phyloP scores from a whole-genome alignment of 2,329 filamentous ascomycete species.

The Apiospora hydei region DNA sequence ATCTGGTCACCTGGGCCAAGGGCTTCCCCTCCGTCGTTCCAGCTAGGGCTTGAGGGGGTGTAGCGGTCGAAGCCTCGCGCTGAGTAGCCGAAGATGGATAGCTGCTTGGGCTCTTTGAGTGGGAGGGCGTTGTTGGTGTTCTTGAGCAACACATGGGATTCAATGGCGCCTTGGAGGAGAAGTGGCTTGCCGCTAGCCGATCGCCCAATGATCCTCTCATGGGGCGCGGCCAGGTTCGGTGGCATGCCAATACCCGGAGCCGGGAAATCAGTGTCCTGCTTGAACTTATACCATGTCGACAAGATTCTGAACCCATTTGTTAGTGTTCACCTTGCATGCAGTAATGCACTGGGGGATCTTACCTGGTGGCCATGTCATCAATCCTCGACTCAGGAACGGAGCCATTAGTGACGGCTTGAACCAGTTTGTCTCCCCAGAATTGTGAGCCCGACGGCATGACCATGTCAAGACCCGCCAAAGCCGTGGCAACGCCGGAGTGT shows the following conservation, averaged over 20 bases:
- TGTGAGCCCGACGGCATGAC: constrained; percentile 64
- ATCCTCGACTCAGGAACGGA: constrained; percentile 62
- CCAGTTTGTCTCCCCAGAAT: constrained; percentile 61
- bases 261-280: constrained; percentile 56
- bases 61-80: constrained; percentile 57
- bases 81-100: constrained; percentile 69
- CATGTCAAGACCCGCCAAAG: constrained; percentile 74
- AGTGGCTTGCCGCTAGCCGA: constrained; percentile 50
- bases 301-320: constrained; percentile 44
- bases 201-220: constrained; percentile 61
- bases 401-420: constrained; percentile 65
- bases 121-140: constrained; percentile 64
- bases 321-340: no score
- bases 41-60: constrained; percentile 44
- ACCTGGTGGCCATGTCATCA: constrained; percentile 65
- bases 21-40: constrained; percentile 40
- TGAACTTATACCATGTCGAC: constrained; percentile 63
- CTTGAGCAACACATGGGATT: constrained; percentile 70
- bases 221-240: constrained; percentile 52
- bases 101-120: constrained; percentile 54
- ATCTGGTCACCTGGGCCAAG: constrained; percentile 27
- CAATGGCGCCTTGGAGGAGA: constrained; percentile 62
- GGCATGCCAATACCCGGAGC: constrained; percentile 59
- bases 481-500: constrained; percentile 66
- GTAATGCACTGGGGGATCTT: not conserved